A percentile compares a stretch with the other conserved stretches of the same genome.
phyloP scores from a whole-genome alignment of 148 eudicot genomes.

The Rhododendron ferrugineum region DNA sequence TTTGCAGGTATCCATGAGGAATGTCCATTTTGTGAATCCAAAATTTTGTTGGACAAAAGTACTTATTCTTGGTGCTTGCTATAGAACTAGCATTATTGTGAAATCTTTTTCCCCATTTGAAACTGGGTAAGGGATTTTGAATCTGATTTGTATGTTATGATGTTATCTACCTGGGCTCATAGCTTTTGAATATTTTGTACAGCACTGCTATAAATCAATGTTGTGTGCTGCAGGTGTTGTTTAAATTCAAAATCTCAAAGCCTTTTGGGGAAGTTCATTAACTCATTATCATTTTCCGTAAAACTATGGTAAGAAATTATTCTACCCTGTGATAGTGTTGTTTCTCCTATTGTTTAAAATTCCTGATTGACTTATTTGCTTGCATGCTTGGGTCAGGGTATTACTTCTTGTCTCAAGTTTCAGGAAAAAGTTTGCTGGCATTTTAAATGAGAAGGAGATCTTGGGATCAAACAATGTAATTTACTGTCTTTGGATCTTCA shows the following conservation, averaged over 20 bases:
- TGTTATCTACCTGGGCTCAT: not conserved
- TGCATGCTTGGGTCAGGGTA: conserved; percentile 48
- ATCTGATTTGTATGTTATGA: not conserved
- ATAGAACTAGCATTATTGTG: conserved; percentile 54
- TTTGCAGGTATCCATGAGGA: conserved; percentile 53
- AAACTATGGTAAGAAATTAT: conserved; percentile 61
- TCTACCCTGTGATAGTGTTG: not conserved
- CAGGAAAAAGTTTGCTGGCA: conserved; percentile 60
- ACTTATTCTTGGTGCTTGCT: conserved; percentile 81
- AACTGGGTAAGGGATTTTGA: conserved; percentile 45
- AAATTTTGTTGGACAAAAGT: conserved; percentile 65
- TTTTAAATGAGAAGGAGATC: conserved; percentile 63
- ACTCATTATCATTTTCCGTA: conserved; percentile 54
- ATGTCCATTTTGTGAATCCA: conserved; percentile 74
- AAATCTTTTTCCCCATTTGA: conserved; percentile 73
- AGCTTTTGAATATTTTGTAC: not conserved
- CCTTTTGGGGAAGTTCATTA: conserved; percentile 53
- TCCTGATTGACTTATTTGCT: conserved; percentile 5
- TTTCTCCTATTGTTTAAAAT: not conserved
- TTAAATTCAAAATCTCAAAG: conserved; percentile 42
- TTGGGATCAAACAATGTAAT: conserved; percentile 86
- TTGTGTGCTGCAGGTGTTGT: conserved; percentile 47
- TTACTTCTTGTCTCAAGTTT: conserved; percentile 64
- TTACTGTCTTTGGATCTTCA: conserved; percentile 16
- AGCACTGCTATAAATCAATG: not conserved